phyloP scores from a whole-genome alignment of 1,139 yeast species.

The Hyphopichia fennica region DNA sequence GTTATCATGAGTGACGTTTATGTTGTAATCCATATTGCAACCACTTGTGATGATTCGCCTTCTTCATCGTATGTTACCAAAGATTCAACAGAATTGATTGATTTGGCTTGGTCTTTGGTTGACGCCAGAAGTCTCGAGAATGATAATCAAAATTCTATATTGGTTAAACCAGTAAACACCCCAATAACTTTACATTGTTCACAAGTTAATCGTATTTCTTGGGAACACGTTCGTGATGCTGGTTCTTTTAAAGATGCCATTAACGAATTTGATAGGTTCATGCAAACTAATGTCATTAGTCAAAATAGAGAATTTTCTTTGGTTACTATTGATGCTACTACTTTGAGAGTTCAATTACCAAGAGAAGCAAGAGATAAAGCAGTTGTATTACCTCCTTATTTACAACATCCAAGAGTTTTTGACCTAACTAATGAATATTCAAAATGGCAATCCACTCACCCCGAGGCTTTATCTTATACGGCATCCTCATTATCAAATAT shows the following conservation, averaged over 20 bases:
- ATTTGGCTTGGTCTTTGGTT: slow-evolving; percentile 62
- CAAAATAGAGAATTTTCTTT: slow-evolving; percentile 59
- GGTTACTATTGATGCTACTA: slow-evolving; percentile 67
- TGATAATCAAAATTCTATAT: slow-evolving; percentile 34
- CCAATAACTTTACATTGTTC: slow-evolving; percentile 68
- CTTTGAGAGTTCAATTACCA: slow-evolving; percentile 72
- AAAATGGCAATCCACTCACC: slow-evolving; percentile 66
- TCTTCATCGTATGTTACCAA: slow-evolving; percentile 47
- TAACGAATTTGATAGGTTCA: slow-evolving; percentile 46
- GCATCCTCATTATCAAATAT: slow-evolving; percentile 52
- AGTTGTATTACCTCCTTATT: slow-evolving; percentile 68
- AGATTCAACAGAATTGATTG: slow-evolving; percentile 67
- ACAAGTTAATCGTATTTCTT: slow-evolving; percentile 50
- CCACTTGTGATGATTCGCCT: slow-evolving; percentile 69
- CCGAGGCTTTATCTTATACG: slow-evolving; percentile 57
- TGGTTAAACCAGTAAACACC: slow-evolving; percentile 65
- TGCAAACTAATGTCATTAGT: slow-evolving; percentile 44
- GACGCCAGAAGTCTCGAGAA: slow-evolving; percentile 35
- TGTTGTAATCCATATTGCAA: slow-evolving; percentile 61
- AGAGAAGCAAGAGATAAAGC: slow-evolving; percentile 81
- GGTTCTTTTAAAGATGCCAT: slow-evolving; percentile 64
- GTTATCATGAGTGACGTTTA: slow-evolving; percentile 54
- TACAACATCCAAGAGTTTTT: slow-evolving; percentile 75
- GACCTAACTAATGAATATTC: slow-evolving; percentile 73
- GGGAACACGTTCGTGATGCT: slow-evolving; percentile 62